Evolutionary conservation across 2,329 filamentous ascomycete genomes (phyloP).

Genomic region (Clarireedia monteithiana): DNA sequence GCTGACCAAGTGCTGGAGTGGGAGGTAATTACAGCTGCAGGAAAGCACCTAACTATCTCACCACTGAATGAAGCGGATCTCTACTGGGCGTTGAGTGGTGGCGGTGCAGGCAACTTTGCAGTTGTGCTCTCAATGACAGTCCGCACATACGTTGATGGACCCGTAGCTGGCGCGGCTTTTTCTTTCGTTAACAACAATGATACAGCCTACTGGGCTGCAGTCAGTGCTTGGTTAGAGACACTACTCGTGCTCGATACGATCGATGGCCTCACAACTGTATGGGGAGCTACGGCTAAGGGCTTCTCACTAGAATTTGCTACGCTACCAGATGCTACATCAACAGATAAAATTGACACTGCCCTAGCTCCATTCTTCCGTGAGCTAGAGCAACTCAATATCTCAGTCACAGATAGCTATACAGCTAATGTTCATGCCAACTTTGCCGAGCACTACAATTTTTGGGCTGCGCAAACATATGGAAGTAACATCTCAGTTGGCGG

Average conservation of each 20-base stretch:
- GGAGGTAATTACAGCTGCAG: slow-evolving; percentile 32
- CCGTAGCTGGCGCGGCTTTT: not conserved
- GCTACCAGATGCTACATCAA: not conserved
- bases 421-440: not conserved
- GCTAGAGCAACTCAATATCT: not conserved
- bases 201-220: not conserved
- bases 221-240: not conserved
- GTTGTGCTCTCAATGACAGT: slow-evolving; percentile 27
- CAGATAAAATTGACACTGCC: not conserved
- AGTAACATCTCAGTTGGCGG: no score
- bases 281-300: not conserved
- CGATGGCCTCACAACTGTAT: not conserved
- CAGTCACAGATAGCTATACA: not conserved
- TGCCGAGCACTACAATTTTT: no score
- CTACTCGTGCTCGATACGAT: not conserved
- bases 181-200: not conserved
- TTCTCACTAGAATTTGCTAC: not conserved
- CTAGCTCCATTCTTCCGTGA: not conserved
- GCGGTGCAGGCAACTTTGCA: slow-evolving; percentile 39
- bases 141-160: not conserved
- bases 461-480: no score
- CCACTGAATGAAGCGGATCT: slow-evolving; percentile 36
- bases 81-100: slow-evolving; percentile 42
- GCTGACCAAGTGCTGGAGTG: slow-evolving; percentile 38
- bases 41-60: slow-evolving; percentile 36